Conservation (phyloP, 2,329 filamentous ascomycete species). For the Dactylonectria estremocensis region DNA sequence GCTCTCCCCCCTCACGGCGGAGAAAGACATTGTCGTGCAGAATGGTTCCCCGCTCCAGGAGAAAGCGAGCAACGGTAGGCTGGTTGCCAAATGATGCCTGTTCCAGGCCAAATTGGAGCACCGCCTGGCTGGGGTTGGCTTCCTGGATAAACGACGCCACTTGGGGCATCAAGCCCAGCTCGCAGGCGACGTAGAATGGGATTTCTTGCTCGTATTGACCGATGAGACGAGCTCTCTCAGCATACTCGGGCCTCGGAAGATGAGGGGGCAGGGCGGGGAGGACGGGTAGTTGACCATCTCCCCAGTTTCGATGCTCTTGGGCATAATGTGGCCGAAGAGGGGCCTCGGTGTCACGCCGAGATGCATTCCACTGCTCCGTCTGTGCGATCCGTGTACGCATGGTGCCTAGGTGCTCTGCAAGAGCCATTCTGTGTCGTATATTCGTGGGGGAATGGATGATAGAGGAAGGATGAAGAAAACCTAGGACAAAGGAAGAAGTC, state of each 20-base stretch:
- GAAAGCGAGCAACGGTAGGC: conserved; percentile 2
- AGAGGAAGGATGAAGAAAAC: too few species aligned
- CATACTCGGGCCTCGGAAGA: conserved; percentile 18
- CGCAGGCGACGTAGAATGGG: conserved; percentile 17
- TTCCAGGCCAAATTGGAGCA: conserved; percentile 20
- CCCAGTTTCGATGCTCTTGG: too few species aligned
- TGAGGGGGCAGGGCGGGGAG: neutral
- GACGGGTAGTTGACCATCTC: neutral
- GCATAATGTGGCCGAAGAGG: neutral
- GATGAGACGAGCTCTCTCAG: neutral
- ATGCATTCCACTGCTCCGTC: too few species aligned
- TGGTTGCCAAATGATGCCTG: conserved; percentile 22
- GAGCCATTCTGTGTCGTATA: too few species aligned
- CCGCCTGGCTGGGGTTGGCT: neutral
- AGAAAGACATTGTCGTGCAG: conserved; percentile 21
- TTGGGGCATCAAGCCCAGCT: neutral
- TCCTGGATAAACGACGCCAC: conserved; percentile 12
- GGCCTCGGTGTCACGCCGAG: too few species aligned
- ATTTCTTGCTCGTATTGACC: neutral
- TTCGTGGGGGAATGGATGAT: too few species aligned
- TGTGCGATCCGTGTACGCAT: too few species aligned
- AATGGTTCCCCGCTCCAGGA: neutral
- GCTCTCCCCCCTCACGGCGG: neutral
- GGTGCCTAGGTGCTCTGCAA: too few species aligned
- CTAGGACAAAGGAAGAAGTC: too few species aligned